These are phyloP conservation scores for Penicillium lagena DNA, from an alignment of 495 filamentous ascomycete species.

Conservation along the genomic window DNA sequence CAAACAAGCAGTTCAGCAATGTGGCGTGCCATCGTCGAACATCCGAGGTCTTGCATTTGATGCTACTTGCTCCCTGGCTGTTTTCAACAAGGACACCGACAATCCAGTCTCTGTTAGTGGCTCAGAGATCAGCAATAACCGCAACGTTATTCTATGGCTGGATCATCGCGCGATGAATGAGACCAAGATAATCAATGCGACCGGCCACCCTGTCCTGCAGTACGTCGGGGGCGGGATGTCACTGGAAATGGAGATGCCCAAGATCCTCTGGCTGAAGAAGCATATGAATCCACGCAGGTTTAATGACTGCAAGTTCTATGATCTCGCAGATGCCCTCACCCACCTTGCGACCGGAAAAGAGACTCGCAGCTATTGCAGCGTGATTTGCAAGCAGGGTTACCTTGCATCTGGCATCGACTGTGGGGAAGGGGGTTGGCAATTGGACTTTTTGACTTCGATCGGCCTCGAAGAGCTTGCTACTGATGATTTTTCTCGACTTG, in stretches of 20 bases:
- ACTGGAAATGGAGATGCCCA: slow-evolving; percentile 98
- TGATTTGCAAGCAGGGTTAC: slow-evolving; percentile 92
- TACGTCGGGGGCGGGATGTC: slow-evolving; percentile 98
- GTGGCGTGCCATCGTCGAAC: slow-evolving; percentile 62
- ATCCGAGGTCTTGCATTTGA: slow-evolving; percentile 93
- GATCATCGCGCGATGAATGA: slow-evolving; percentile 88
- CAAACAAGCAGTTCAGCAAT: slow-evolving; percentile 66
- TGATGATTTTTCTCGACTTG: slow-evolving; percentile 85
- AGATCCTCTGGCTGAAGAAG: slow-evolving; percentile 95
- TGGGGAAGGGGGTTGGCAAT: slow-evolving; percentile 98
- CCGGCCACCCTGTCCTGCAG: slow-evolving; percentile 79
- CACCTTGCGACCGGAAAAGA: slow-evolving; percentile 96
- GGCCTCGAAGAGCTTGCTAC: slow-evolving; percentile 74
- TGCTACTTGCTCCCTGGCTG: slow-evolving; percentile 90
- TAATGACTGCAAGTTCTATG: slow-evolving; percentile 90
- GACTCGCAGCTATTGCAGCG: slow-evolving; percentile 84
- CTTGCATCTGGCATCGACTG: slow-evolving; percentile 94
- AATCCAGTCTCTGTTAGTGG: slow-evolving; percentile 53
- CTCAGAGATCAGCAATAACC: slow-evolving; percentile 77
- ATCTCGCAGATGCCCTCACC: slow-evolving; percentile 87
- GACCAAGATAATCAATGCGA: slow-evolving; percentile 84
- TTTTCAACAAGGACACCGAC: slow-evolving; percentile 47
- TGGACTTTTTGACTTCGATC: slow-evolving; percentile 80
- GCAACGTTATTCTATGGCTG: slow-evolving; percentile 88
- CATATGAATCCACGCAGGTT: slow-evolving; percentile 90